Evolutionary conservation across 352 stramenopile species (phyloP).

Genomic region (Pythium apleroticum): DNA sequence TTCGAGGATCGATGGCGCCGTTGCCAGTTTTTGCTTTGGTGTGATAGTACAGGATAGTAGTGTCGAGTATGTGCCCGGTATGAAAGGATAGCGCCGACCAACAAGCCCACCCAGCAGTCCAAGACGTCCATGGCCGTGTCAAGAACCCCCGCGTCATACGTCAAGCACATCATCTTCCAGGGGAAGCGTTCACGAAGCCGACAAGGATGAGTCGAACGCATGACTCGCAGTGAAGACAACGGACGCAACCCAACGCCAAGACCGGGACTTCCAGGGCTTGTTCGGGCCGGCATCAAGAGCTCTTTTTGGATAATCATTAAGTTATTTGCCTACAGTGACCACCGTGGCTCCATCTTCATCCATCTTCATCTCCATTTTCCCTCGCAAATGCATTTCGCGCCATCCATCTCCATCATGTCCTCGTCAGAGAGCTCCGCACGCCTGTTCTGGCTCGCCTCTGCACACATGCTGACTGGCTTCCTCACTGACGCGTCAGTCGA

Average conservation of each 20-base stretch:
- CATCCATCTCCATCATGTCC: constrained; percentile 8
- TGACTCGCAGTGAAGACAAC: not conserved
- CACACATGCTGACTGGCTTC: constrained; percentile 13
- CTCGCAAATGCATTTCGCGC: not conserved
- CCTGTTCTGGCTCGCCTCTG: constrained; percentile 6
- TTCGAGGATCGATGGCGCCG: constrained; percentile 2
- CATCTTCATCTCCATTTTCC: not conserved
- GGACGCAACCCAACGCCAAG: not conserved
- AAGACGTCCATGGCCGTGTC: not conserved
- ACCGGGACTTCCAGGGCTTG: not conserved
- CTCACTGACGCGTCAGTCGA: not conserved
- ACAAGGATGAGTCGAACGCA: constrained; percentile 9
- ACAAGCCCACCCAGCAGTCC: not conserved
- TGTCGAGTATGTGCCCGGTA: constrained; percentile 43
- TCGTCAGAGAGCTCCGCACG: not conserved
- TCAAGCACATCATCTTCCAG: not conserved
- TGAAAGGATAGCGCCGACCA: constrained; percentile 12
- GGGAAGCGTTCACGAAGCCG: too few species aligned
- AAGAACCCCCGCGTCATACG: not conserved
- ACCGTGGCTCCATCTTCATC: not conserved
- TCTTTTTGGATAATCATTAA: constrained; percentile 27
- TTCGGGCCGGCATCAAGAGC: not conserved
- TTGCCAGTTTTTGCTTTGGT: constrained; percentile 8
- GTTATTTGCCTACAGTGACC: constrained; percentile 21
- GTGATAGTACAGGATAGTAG: constrained; percentile 26